Base-by-base conservation (phyloP, 2,329 filamentous ascomycete species). In the Exophiala mesophila region DNA sequence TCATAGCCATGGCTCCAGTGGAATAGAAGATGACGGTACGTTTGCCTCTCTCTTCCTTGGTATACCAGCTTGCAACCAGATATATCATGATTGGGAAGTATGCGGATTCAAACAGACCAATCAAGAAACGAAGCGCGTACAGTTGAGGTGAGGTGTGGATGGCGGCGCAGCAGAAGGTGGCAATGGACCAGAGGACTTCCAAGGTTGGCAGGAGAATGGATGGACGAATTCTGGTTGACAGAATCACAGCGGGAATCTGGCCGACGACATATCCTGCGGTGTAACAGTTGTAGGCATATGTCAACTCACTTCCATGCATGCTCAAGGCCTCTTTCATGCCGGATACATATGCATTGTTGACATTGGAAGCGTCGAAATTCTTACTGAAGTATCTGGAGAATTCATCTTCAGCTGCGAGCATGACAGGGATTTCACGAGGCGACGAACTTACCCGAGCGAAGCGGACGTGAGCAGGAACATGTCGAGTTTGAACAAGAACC, bases 211-310 rank as follows among this genome's bases (percentile, higher is more conserved):
- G 47, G 45, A 55, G 58, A 6, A 59, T 46, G n/a, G 55, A 56
- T 4, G 59, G 58, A 8, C 55, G 49, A 12, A 45, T 58, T 57
- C 60, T 63, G 4, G 60, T 50, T 2, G 62, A 39, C 36, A 45
- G 20, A 20, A 45, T 38, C 10, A 41, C 43, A 3, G 43, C 43
- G 6, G 72, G 73, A 4, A 74, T 63, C 39, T 73, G 62, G 3
- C 70, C 70, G 31, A 81, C 63, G 0, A 77, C 72, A 50, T 82
- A 82, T 4, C 78, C 78, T 0, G 76, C 68, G 0, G 74, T 51
- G 29, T 35, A 59, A 34, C 31, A 17, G 18, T 44, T 52, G 36
- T 30, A 29, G 13, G 36, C 40, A 23, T 49, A 69, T 23, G 75
- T 76, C 35, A 75, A 59, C 43, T 78, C 62, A 48, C 75, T 76